Evolutionary conservation across 202 grass and related monocot species (phyloP), one percentile per base, ranked within the genome.

Genomic region (Schoenoplectus tabernaemontani): DNA sequence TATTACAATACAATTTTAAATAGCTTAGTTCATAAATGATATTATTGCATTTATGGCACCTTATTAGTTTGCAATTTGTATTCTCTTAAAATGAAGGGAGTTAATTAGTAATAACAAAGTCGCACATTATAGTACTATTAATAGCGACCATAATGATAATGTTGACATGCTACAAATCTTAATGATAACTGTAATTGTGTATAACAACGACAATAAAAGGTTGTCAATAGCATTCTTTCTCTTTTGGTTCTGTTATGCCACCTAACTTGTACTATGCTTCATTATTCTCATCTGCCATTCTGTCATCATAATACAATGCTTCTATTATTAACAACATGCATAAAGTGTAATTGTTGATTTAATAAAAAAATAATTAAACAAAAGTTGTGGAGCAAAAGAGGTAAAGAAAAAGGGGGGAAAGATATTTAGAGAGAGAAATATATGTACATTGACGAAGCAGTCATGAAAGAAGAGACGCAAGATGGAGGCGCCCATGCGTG

Each of bases 391-490:
- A 50, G 24, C 12, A 16, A 26, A 50, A 51, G 13, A 7, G 2
- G 6, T 0, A 48, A 28, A 39, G 42, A 30, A 70, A 77, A 36
- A 4, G 3, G 15, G 32, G 43, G 23, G 11, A 17, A 47, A 43
- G 7, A 41, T 39, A 54, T 9, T 50, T 8, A 59, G 28, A 13
- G 20, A 32, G 48, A 28, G 22, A 48, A 5, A 42, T 4, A 58
- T 11, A 36, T 63, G 26, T 80, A 91, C 92, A 64, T 95, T 89
- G 50, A 95, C 92, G 82, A 95, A 91, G 83, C 92, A 95, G 70
- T 91, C 92, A 76, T 95, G 92, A 82, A 95, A 95, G 81, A 85
- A 85, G 78, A 97, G 90, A 26, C 93, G 88, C 56, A 97, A 87
- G 58, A 97, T 82, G 74, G 93, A 93, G 2, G 85, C 91, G 2